Percentiles rank a stretch among this genome's conserved stretches.
Evolutionary conservation across 1,284 basidiomycete species (phyloP).

Genomic region (Ustilago lituana): DNA sequence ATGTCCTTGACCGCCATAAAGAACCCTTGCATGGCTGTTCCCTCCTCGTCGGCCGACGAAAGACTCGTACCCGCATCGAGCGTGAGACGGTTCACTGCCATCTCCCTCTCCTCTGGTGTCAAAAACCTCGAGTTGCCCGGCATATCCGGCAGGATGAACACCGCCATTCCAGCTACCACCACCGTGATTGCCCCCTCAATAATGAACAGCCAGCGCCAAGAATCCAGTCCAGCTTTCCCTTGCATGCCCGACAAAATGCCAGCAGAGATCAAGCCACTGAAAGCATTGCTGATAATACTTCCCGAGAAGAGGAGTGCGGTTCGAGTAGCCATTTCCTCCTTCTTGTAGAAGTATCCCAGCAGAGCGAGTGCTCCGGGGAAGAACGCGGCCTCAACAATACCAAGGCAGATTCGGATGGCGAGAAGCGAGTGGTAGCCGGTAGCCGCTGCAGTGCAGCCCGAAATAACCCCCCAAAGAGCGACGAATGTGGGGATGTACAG

Average conservation of each 20-base stretch:
- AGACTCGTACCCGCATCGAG: constrained; percentile 76
- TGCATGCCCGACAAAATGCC: constrained; percentile 48
- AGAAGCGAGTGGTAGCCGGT: constrained; percentile 60
- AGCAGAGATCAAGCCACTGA: constrained; percentile 51
- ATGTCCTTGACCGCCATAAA: constrained; percentile 45
- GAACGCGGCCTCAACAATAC: constrained; percentile 57
- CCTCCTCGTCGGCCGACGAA: constrained; percentile 53
- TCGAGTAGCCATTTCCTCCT: constrained; percentile 65
- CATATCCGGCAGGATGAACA: constrained; percentile 51
- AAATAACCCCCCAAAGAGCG: constrained; percentile 56
- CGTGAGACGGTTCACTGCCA: constrained; percentile 48
- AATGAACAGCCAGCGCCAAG: constrained; percentile 63
- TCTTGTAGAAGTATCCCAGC: constrained; percentile 66
- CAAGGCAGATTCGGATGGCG: constrained; percentile 65
- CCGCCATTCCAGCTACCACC: constrained; percentile 24
- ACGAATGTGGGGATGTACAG: constrained; percentile 57
- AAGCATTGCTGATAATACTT: constrained; percentile 56
- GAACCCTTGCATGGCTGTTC: constrained; percentile 70
- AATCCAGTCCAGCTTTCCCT: constrained; percentile 22
- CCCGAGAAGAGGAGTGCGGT: constrained; percentile 66
- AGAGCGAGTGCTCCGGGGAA: constrained; percentile 65
- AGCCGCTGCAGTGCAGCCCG: constrained; percentile 56
- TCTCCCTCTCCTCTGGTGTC: constrained; percentile 31
- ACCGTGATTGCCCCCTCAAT: constrained; percentile 50
- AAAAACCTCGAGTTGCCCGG: constrained; percentile 52